Conservation (phyloP, 1,284 basidiomycete genomes). For the Cryptococcus depauperatus region DNA sequence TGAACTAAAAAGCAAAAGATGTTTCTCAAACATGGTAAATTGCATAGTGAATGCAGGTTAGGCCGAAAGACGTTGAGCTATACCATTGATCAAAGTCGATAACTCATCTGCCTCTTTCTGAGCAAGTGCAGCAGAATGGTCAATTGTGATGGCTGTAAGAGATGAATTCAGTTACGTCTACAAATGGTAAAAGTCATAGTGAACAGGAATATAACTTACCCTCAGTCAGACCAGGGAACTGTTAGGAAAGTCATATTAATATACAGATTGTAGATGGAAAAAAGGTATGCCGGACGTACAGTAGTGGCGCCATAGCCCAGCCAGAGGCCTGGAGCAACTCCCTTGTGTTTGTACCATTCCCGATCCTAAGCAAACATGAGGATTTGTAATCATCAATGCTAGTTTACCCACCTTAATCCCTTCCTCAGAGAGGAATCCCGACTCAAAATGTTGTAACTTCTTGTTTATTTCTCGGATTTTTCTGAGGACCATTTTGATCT, state of each 20-base stretch:
- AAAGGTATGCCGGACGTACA: slow-evolving; percentile 21
- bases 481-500: slow-evolving; percentile 56
- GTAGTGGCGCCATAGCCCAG: slow-evolving; percentile 67
- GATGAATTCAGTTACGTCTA: too few species aligned
- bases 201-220: slow-evolving; percentile 7
- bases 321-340: slow-evolving; percentile 83
- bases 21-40: too few species aligned
- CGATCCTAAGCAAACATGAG: slow-evolving; percentile 50
- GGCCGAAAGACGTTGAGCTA: slow-evolving; percentile 48
- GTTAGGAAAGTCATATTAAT: too few species aligned
- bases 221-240: slow-evolving; percentile 71
- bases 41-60: too few species aligned
- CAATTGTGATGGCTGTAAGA: slow-evolving; percentile 62
- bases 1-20: too few species aligned
- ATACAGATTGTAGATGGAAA: too few species aligned
- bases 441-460: slow-evolving; percentile 67
- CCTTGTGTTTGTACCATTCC: slow-evolving; percentile 79
- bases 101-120: slow-evolving; percentile 61
- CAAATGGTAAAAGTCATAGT: neutral
- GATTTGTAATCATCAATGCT: neutral
- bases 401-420: slow-evolving; percentile 53
- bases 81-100: slow-evolving; percentile 51
- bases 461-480: slow-evolving; percentile 61
- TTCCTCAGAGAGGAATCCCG: slow-evolving; percentile 69
- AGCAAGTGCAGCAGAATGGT: slow-evolving; percentile 57